phyloP scores from a whole-genome alignment of 192 early-diverging fungal genomes.

The Piromyces sp. region DNA sequence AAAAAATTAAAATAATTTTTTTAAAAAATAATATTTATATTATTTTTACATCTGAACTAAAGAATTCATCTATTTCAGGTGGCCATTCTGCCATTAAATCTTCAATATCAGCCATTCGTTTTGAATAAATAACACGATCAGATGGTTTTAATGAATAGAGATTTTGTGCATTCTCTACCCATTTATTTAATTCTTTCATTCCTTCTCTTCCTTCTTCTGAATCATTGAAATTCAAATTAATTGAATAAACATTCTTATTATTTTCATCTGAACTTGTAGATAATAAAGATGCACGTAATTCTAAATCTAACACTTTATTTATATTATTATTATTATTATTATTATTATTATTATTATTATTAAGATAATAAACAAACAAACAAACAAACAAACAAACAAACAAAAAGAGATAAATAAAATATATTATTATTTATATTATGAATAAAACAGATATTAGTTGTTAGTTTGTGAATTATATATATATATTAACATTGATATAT shows the following conservation, averaged over 20 bases:
- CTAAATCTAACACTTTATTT: conserved; percentile 28
- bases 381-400: too few species aligned
- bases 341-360: neutral
- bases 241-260: conserved; percentile 1
- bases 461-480: too few species aligned
- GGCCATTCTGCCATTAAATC: conserved; percentile 41
- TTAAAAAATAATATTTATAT: conserved; percentile 11
- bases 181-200: conserved; percentile 18
- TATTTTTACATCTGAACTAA: neutral
- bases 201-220: conserved; percentile 1
- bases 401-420: too few species aligned
- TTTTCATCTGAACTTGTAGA: conserved; percentile 7
- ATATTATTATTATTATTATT: neutral
- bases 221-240: neutral
- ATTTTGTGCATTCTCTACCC: conserved; percentile 34
- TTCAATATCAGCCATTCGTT: conserved; percentile 39
- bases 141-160: conserved; percentile 26
- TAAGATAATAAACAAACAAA: too few species aligned
- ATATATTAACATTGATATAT: too few species aligned
- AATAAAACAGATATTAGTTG: too few species aligned
- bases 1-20: too few species aligned
- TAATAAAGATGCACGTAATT: conserved; percentile 24
- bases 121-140: conserved; percentile 13
- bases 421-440: too few species aligned
- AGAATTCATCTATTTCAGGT: conserved; percentile 19